Base-by-base conservation (phyloP, 2,329 filamentous ascomycete species). In the Colletotrichum gigasporum region DNA sequence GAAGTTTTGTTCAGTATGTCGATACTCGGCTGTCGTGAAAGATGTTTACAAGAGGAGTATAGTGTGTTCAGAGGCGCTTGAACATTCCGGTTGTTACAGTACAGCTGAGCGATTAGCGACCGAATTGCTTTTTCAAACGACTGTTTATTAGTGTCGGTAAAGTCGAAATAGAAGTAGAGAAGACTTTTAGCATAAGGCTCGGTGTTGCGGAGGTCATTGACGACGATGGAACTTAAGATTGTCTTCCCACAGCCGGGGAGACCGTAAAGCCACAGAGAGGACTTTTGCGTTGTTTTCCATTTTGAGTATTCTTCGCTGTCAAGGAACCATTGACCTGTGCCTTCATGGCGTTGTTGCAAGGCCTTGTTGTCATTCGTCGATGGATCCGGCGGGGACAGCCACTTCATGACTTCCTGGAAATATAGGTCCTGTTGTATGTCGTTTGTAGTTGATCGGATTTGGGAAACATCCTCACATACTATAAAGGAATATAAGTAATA, bases 1-100 rank as follows among this genome's bases (percentile, higher is more conserved):
- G 78, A 71, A 8, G 41, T 63, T 20, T 71, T 44, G 8, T 60
- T 32, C 2, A 71, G 14, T 3, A 5, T 18, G 20, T 50, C 22
- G 12, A 10, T 34, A 12, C 20, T 35, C 1, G 41, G 52, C 6
- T 56, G 52, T 26, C 16, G 12, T 28, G 18, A n/a, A 24, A 5
- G 10, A 14, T 7, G 7, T n/a, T 12, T 35, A 14, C 18, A 24
- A 11, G 34, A 30, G 39, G 41, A 56, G 14, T 50, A 34, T 24
- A 58, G 55, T 12, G 34, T 20, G 10, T 58, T 12, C n/a, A 58
- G 22, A 18, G 22, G 18, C 5, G 14, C 12, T 11, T 20, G 16
- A 14, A 28, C 41, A 9, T 35, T 14, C 6, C 18, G 7, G 6
- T 8, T 34, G 14, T 47, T 34, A 12, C 11, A 5, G n/a, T 35